phyloP scores from a whole-genome alignment of 2,329 filamentous ascomycete species.

The Pyrenophora tritici-repentis region DNA sequence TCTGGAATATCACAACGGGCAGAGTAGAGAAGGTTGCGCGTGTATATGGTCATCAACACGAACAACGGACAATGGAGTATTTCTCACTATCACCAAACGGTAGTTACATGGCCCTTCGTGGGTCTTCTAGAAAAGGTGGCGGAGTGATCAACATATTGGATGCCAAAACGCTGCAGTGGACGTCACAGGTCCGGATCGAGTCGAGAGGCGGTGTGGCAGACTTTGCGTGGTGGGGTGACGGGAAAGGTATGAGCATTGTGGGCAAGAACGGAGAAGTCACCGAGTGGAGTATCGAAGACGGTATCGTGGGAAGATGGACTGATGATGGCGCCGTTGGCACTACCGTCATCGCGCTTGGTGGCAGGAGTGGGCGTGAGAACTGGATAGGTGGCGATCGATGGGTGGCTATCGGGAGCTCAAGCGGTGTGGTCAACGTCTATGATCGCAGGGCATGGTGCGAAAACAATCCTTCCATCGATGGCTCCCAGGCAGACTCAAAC shows the following conservation, averaged over 20 bases:
- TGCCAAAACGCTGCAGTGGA: slow-evolving; percentile 82
- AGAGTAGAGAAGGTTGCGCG: slow-evolving; percentile 80
- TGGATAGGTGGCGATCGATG: slow-evolving; percentile 79
- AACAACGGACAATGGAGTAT: slow-evolving; percentile 88
- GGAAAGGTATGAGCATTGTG: slow-evolving; percentile 78
- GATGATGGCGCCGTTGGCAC: slow-evolving; percentile 89
- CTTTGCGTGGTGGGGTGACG: slow-evolving; percentile 89
- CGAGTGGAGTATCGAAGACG: slow-evolving; percentile 76
- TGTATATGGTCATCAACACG: slow-evolving; percentile 74
- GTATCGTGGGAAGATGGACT: slow-evolving; percentile 80
- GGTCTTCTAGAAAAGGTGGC: slow-evolving; percentile 80
- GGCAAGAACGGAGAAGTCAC: slow-evolving; percentile 88
- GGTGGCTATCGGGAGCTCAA: slow-evolving; percentile 84
- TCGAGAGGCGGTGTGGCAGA: slow-evolving; percentile 83
- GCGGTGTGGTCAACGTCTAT: slow-evolving; percentile 92
- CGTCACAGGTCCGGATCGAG: slow-evolving; percentile 80
- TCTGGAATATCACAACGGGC: slow-evolving; percentile 86
- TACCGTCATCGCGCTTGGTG: slow-evolving; percentile 80
- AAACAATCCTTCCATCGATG: slow-evolving; percentile 22
- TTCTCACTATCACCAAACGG: slow-evolving; percentile 90
- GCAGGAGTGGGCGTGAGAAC: slow-evolving; percentile 63
- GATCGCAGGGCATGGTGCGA: slow-evolving; percentile 71
- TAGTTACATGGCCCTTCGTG: slow-evolving; percentile 80
- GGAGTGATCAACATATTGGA: slow-evolving; percentile 86
- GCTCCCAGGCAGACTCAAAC: slow-evolving; percentile 34